A percentile compares a stretch with the other conserved stretches of the same genome.
phyloP scores from a whole-genome alignment of 345 rosid genomes.

The Moricandia moricandioides region DNA sequence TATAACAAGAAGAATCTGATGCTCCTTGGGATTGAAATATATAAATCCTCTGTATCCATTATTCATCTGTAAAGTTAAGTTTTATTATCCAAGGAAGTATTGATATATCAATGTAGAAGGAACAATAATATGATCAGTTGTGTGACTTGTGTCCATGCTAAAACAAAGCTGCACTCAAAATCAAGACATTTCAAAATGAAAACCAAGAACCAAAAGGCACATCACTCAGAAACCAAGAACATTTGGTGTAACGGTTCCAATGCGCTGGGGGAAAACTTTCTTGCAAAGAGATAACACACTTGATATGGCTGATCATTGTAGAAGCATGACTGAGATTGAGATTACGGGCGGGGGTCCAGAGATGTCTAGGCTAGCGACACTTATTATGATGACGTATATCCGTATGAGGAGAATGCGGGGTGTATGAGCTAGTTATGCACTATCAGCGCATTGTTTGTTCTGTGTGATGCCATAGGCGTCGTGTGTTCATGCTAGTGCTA shows the following conservation, averaged over 20 bases:
- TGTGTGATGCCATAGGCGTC: too few species aligned
- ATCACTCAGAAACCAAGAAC: slow-evolving; percentile 49
- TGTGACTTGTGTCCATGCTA: slow-evolving; percentile 19
- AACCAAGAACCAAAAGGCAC: background rate
- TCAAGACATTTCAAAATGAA: slow-evolving; percentile 7
- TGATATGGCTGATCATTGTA: slow-evolving; percentile 53
- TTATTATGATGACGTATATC: too few species aligned
- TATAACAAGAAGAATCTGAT: background rate
- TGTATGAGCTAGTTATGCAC: too few species aligned
- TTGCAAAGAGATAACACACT: slow-evolving; percentile 64
- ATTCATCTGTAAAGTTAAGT: background rate
- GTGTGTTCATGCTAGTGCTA: too few species aligned
- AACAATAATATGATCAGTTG: slow-evolving; percentile 9
- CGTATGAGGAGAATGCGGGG: too few species aligned
- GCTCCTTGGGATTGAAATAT: background rate
- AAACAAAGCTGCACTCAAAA: slow-evolving; percentile 1
- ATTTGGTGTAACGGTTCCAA: slow-evolving; percentile 56
- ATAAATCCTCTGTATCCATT: background rate
- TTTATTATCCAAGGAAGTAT: slow-evolving; percentile 5
- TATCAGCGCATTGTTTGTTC: too few species aligned
- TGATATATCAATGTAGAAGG: slow-evolving; percentile 1
- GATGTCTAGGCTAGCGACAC: too few species aligned
- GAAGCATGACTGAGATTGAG: slow-evolving; percentile 40
- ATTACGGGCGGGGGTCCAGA: too few species aligned
- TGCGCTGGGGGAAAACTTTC: slow-evolving; percentile 75